Evolutionary conservation across 2,329 filamentous ascomycete species (phyloP).

Genomic region (Colletotrichum agaves): DNA sequence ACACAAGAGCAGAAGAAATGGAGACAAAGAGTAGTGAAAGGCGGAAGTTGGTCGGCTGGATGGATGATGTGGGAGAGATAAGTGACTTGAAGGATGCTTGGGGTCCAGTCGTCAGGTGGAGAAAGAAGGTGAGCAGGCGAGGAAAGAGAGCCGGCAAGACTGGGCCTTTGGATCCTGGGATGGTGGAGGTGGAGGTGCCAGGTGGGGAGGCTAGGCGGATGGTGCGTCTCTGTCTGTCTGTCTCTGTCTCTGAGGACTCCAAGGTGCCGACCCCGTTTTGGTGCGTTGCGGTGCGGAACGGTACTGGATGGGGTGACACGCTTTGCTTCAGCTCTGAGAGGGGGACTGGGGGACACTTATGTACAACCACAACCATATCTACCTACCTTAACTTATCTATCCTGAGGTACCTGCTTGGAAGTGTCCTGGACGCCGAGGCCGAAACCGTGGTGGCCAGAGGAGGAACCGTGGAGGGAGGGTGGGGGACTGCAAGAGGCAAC

Average conservation of each 20-base stretch:
- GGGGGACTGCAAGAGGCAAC: neutral
- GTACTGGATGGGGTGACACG: slow-evolving; percentile 30
- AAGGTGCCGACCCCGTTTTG: slow-evolving; percentile 17
- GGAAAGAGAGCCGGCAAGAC: slow-evolving; percentile 28
- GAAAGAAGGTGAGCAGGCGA: slow-evolving; percentile 34
- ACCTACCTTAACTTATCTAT: too few relatives aligned
- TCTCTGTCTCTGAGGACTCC: slow-evolving; percentile 22
- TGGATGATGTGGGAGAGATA: slow-evolving; percentile 30
- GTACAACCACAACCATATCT: slow-evolving; percentile 14
- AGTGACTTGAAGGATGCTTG: slow-evolving; percentile 30
- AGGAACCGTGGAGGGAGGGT: neutral
- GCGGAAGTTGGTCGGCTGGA: neutral
- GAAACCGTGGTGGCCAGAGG: slow-evolving; percentile 26
- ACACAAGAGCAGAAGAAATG: neutral
- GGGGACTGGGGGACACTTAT: slow-evolving; percentile 32
- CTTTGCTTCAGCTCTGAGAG: slow-evolving; percentile 7
- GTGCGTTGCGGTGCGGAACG: slow-evolving; percentile 2
- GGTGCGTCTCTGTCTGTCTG: slow-evolving; percentile 33
- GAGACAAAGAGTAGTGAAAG: slow-evolving; percentile 11
- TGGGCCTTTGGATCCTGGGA: slow-evolving; percentile 11
- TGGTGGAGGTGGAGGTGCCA: slow-evolving; percentile 10
- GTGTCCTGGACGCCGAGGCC: neutral
- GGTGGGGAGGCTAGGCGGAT: slow-evolving; percentile 30
- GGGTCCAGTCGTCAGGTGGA: slow-evolving; percentile 33
- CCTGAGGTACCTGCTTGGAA: too few relatives aligned